Conservation (phyloP, 169 alveolate species). For the Plasmodium reichenowi region DNA sequence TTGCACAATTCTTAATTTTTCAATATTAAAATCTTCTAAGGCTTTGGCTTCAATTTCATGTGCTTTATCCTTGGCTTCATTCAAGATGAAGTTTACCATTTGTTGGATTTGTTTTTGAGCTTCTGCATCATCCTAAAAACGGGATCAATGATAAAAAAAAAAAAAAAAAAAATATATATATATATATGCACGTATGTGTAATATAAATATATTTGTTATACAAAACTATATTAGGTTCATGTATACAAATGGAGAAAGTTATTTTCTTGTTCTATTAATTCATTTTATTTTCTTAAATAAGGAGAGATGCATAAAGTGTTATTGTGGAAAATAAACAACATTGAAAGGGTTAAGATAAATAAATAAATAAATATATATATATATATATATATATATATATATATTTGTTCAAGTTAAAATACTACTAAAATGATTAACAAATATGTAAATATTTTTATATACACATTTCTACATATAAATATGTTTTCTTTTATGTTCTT, state of each 20-base stretch:
- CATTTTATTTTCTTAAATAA: too few species aligned
- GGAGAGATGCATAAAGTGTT: too few species aligned
- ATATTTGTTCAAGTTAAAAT: neutral
- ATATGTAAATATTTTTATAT: neutral
- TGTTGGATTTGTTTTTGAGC: conserved; percentile 94
- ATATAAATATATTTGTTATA: neutral
- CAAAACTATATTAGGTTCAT: too few species aligned
- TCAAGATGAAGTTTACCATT: conserved; percentile 94
- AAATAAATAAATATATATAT: too few species aligned
- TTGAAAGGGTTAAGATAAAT: too few species aligned
- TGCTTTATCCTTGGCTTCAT: conserved; percentile 95
- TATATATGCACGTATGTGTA: neutral
- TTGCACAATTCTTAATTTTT: conserved; percentile 92
- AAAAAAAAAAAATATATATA: neutral
- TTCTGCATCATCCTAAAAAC: conserved; percentile 90
- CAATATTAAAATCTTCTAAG: conserved; percentile 93
- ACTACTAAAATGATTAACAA: neutral
- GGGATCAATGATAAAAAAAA: neutral
- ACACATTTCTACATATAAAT: too few species aligned
- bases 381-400: too few species aligned
- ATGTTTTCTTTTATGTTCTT: too few species aligned
- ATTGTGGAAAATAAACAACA: too few species aligned
- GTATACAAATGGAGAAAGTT: too few species aligned
- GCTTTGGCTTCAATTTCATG: conserved; percentile 94
- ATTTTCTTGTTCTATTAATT: too few species aligned